Percentiles rank a stretch among this genome's conserved stretches.
Conservation (phyloP, 2,329 filamentous ascomycete species). For the Scopulariopsis brevicaulis region DNA sequence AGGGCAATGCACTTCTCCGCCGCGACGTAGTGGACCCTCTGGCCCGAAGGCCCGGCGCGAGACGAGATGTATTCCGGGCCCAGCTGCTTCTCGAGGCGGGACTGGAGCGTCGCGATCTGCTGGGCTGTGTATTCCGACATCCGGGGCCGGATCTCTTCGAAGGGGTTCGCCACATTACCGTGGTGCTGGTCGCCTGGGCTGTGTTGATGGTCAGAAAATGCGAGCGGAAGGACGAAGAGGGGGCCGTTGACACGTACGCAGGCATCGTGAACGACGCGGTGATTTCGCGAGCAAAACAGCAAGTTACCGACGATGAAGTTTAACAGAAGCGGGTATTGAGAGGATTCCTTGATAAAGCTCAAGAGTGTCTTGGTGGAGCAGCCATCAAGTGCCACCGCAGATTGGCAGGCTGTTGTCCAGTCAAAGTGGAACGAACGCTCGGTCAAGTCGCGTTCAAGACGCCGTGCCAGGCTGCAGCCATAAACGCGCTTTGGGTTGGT, state of each 20-base stretch:
- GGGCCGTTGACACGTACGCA: conserved; percentile 22
- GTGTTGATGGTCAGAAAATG: conserved; percentile 7
- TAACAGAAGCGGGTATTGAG: not conserved
- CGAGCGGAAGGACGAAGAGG: not conserved
- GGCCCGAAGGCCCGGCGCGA: conserved; percentile 69
- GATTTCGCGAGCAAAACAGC: not conserved
- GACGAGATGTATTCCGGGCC: conserved; percentile 94
- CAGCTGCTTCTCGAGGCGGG: conserved; percentile 80
- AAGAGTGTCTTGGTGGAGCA: not conserved
- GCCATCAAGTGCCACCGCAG: not conserved
- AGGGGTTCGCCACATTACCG: conserved; percentile 58
- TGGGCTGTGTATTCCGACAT: conserved; percentile 77
- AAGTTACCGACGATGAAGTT: not conserved
- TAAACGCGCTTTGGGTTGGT: not conserved
- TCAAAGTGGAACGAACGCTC: not conserved
- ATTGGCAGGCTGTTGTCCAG: not conserved
- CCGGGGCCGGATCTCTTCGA: conserved; percentile 57
- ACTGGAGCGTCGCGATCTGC: conserved; percentile 80
- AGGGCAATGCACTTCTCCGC: conserved; percentile 94
- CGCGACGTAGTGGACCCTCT: conserved; percentile 87
- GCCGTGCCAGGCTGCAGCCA: not conserved
- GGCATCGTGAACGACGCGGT: conserved; percentile 21
- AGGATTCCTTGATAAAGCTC: not conserved
- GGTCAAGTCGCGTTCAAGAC: not conserved
- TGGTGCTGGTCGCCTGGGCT: conserved; percentile 63